A percentile compares a stretch with the other conserved stretches of the same genome.
Conservation (phyloP, 2,329 filamentous ascomycete genomes). For the Aspergillus aculeatus region DNA sequence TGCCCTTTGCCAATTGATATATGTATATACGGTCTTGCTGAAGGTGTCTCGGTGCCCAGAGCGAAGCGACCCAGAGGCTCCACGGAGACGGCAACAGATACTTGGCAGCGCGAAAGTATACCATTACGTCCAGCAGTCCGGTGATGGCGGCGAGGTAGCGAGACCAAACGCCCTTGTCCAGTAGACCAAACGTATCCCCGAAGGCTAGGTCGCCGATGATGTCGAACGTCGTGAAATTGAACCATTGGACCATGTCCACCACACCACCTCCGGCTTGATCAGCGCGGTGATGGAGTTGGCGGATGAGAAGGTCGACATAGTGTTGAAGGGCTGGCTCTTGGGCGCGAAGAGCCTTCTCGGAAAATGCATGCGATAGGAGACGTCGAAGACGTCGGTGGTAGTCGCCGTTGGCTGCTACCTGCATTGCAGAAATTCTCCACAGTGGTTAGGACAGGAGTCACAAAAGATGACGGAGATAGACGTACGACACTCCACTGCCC, state of each 20-base stretch:
- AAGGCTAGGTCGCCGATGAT: slow-evolving; percentile 29
- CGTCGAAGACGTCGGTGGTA: slow-evolving; percentile 30
- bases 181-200: slow-evolving; percentile 34
- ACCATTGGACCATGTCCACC: slow-evolving; percentile 27
- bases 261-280: not conserved
- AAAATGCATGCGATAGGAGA: slow-evolving; percentile 42
- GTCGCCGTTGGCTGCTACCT: slow-evolving; percentile 10
- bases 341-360: slow-evolving; percentile 41
- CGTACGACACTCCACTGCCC: not conserved
- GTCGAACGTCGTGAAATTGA: slow-evolving; percentile 37
- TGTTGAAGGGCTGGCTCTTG: slow-evolving; percentile 37
- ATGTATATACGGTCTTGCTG: not conserved
- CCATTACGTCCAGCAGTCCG: too few relatives aligned
- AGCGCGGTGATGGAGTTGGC: slow-evolving; percentile 8
- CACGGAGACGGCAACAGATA: too few relatives aligned
- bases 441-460: not conserved
- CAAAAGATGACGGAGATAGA: not conserved
- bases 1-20: too few relatives aligned
- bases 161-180: slow-evolving; percentile 23
- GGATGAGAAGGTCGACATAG: slow-evolving; percentile 24
- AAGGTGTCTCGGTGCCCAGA: slow-evolving; percentile 37
- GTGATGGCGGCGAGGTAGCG: too few relatives aligned
- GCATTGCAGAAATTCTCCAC: too few relatives aligned
- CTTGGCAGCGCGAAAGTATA: too few relatives aligned
- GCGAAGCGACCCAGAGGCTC: slow-evolving; percentile 14